Evolutionary conservation across 805 yeast species (phyloP).

Genomic region (Yarrowia keelungensis): DNA sequence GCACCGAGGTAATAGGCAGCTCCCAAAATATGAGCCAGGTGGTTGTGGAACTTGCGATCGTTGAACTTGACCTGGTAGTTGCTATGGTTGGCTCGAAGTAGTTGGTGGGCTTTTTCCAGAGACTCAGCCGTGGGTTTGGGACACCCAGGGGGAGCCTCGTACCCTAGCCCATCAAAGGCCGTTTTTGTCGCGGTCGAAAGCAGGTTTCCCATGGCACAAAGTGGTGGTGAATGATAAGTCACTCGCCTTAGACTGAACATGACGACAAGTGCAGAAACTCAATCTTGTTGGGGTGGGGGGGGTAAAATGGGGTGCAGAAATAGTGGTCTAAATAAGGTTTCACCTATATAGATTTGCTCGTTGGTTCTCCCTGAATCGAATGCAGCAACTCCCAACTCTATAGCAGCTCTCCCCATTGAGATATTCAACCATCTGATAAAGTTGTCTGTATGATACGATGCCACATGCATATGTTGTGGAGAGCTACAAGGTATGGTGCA

Average conservation of each 20-base stretch:
- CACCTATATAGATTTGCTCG: no score
- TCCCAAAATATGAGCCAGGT: slow-evolving; percentile 48
- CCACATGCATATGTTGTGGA: neutral
- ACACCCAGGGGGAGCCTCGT: slow-evolving; percentile 6
- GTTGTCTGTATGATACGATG: neutral
- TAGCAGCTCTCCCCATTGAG: neutral
- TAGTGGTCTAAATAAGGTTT: slow-evolving; percentile 1
- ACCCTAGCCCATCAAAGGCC: slow-evolving; percentile 23
- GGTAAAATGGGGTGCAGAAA: no score
- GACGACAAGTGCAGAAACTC: neutral
- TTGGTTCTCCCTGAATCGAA: neutral
- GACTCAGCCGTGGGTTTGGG: slow-evolving; percentile 41
- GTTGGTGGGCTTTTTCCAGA: slow-evolving; percentile 45
- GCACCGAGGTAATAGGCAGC: slow-evolving; percentile 53
- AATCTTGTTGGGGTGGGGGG: no score
- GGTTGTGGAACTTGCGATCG: slow-evolving; percentile 47
- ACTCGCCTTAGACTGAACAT: neutral
- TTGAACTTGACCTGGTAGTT: slow-evolving; percentile 48
- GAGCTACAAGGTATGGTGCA: no score
- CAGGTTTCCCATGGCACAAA: neutral
- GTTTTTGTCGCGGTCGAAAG: neutral
- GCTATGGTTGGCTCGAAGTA: slow-evolving; percentile 48
- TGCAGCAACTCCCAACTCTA: neutral
- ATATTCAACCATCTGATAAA: neutral
- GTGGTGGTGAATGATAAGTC: neutral